phyloP scores from a whole-genome alignment of 78 protist genomes.

The Blattamonas nauphoetae region DNA sequence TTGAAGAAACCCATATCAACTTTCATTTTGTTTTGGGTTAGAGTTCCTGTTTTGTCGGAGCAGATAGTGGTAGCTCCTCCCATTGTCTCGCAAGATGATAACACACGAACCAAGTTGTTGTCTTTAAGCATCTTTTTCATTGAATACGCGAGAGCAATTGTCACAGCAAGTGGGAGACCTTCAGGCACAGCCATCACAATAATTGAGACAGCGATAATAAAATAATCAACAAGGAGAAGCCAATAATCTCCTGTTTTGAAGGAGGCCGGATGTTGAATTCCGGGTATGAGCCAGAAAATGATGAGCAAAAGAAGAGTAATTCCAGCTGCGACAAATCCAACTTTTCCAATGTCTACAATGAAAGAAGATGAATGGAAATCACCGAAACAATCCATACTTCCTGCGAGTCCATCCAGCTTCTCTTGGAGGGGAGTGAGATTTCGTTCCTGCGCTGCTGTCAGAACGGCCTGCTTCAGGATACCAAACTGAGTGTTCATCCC shows the following conservation, averaged over 20 bases:
- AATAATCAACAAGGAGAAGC: slow-evolving; percentile 21
- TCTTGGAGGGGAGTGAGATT: not conserved
- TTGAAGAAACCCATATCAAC: slow-evolving; percentile 45
- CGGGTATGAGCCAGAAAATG: not conserved
- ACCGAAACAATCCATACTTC: not conserved
- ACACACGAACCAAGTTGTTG: slow-evolving; percentile 54
- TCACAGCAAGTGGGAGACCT: slow-evolving; percentile 63
- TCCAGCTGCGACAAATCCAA: slow-evolving; percentile 59
- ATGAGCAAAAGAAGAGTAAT: not conserved
- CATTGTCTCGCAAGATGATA: slow-evolving; percentile 61
- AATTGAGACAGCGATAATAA: slow-evolving; percentile 65
- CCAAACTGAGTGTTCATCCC: slow-evolving; percentile 7
- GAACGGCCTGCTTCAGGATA: not conserved
- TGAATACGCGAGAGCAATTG: slow-evolving; percentile 61
- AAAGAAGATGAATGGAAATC: not conserved
- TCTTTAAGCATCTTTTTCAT: slow-evolving; percentile 51
- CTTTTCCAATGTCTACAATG: slow-evolving; percentile 39
- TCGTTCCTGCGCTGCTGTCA: not conserved
- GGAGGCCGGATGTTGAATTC: not conserved
- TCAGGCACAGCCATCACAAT: slow-evolving; percentile 70
- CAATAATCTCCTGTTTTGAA: not conserved
- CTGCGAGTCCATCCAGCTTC: not conserved
- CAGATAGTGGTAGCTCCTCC: slow-evolving; percentile 56
- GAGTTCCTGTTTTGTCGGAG: slow-evolving; percentile 86
- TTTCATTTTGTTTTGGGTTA: slow-evolving; percentile 83